Evolutionary conservation across 495 filamentous ascomycete genomes (phyloP), one percentile per base, ranked within the genome.

Genomic region (Cercophora samala): DNA sequence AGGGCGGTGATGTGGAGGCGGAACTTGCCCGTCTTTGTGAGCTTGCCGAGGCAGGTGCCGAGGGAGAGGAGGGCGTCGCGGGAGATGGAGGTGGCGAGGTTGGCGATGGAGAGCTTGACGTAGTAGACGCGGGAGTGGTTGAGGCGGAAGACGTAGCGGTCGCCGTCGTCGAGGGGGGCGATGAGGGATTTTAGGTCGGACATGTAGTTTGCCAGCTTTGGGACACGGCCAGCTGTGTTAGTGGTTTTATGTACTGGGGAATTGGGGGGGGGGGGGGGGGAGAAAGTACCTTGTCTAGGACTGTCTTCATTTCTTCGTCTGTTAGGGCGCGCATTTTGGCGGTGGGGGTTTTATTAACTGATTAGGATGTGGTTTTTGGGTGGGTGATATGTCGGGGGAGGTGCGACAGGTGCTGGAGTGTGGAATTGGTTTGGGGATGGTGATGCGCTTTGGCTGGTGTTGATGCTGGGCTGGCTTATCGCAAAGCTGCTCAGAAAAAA

Each of bases 1-100:
- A 98, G 84, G 4, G 91, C 90, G 1, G 91, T 94, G 74, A 95
- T 88, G 76, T 93, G 90, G 55, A 95, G 79, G 26, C 91, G 80
- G 76, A 96, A 97, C 75, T 97, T 97, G 25, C 91, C 89, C 4
- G 91, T 90, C 85, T 97, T 97, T 58, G 92, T 96, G 80, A 97
- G 92, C 76, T 93, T 95, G 61, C 88, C 84, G 26, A 96, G 76
- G 74, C 91, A 95, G 6, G 90, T 93, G 13, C 95, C 95, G n/a
- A 96, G 76, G 1, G 88, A 91, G 52, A 97, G 86, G 8, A 98
- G 84, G 64, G 87, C 87, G 67, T 90, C 87, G 59, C 95, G 88
- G 23, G 90, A 85, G 65, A 98, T 84, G 29, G 86, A 88, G 3
- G 90, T 93, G 13, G 94, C 93, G n/a, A 97, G 81, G 75, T 97